These are phyloP conservation scores for Aspergillus pseudotamarii DNA, from an alignment of 2,329 filamentous ascomycete species.

Conservation along the genomic window DNA sequence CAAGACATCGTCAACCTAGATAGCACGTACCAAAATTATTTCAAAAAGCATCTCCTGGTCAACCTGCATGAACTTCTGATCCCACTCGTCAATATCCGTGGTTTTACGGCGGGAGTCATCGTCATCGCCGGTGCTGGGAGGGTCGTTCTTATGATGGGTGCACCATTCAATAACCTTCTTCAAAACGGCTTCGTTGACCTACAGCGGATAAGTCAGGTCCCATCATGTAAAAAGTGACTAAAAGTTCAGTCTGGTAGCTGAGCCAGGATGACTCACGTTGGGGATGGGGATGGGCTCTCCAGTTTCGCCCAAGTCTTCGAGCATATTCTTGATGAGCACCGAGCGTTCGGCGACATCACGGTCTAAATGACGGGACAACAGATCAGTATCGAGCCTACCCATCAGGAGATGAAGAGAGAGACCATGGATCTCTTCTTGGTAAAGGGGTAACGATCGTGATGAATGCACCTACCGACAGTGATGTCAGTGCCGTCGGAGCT, in stretches of 20 bases:
- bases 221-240: background rate
- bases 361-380: slow-evolving; percentile 55
- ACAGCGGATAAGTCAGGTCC: slow-evolving; percentile 5
- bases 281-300: slow-evolving; percentile 73
- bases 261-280: slow-evolving; percentile 34
- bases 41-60: slow-evolving; percentile 99
- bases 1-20: background rate
- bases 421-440: background rate
- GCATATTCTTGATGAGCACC: slow-evolving; percentile 96
- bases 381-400: slow-evolving; percentile 27
- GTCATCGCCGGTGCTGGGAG: slow-evolving; percentile 79
- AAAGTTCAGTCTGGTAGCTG: background rate
- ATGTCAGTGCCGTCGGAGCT: slow-evolving; percentile 42
- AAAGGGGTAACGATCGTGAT: no score
- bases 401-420: background rate
- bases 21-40: slow-evolving; percentile 82
- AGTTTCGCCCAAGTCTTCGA: slow-evolving; percentile 81
- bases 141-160: slow-evolving; percentile 89
- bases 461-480: slow-evolving; percentile 50
- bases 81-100: slow-evolving; percentile 99
- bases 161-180: slow-evolving; percentile 99
- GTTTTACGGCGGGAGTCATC: slow-evolving; percentile 96
- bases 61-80: slow-evolving; percentile 99
- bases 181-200: slow-evolving; percentile 91
- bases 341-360: slow-evolving; percentile 86